Base-by-base conservation (phyloP, 805 yeast species). In the Wickerhamomyces canadensis region DNA sequence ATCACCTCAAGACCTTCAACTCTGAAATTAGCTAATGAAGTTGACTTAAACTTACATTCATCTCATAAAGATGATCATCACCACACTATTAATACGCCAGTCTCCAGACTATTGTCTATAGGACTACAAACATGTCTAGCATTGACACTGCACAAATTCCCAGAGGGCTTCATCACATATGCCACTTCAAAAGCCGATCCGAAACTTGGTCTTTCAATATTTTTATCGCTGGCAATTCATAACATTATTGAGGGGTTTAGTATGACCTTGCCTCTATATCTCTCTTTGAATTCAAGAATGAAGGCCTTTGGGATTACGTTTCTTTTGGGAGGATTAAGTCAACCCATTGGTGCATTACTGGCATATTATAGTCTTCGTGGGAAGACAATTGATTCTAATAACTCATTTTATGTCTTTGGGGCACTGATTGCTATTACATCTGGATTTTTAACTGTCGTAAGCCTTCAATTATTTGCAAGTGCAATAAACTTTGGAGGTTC, bases 181-280 rank as follows among this genome's bases (percentile, higher is more conserved):
- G 84, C 83, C 24, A 88, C 93, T 0, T 71, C 87, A 2, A 65
- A 67, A 40, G 79, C 78, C 0, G 84, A 82, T 52, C 76, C 83
- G 2, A 62, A 70, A 41, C 61, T 88, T 19, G 97, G 98, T 0
- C 49, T 87, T 16, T 72, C 86, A 13, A 86, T 91, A 11, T 89
- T 93, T 52, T 57, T 89, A 16, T 87, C 96, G 33, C 68, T 91
- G 54, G 76, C 88, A 11, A 75, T 93, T 21, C 98, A 91, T 62
- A 93, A 93, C 58, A 80, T 87, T 48, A 81, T 89, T 17, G 98
- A 91, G 58, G 98, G 98, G 0, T 88, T 93, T 56, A 78, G 93
- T 13, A 89, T 91, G 84, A 86, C 95, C 12, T 67, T 89, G 32
- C 98, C 98, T 0, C 65, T 91, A 23, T 93, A 82, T 55, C 74